These are phyloP conservation scores for Hericium erinaceus DNA, from an alignment of 768 basidiomycete genomes.

Conservation along the genomic window DNA sequence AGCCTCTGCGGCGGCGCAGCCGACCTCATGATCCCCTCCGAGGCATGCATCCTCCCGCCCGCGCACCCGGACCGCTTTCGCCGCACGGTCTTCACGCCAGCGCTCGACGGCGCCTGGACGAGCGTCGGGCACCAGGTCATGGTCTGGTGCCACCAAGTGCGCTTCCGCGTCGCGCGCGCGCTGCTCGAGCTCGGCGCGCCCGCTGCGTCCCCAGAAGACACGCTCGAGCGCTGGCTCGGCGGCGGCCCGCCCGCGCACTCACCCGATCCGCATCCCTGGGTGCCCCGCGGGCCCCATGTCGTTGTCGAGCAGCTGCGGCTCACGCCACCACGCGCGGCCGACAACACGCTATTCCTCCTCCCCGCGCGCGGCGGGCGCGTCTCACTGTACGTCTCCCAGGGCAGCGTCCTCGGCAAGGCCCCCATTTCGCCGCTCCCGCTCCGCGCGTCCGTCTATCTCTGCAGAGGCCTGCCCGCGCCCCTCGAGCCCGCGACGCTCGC, in stretches of 20 bases:
- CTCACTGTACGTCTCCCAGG: conserved; percentile 49
- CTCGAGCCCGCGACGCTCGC: too few species aligned
- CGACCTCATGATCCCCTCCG: conserved; percentile 88
- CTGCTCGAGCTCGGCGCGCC: conserved; percentile 56
- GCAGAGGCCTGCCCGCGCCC: conserved; percentile 17
- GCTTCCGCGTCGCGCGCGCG: conserved; percentile 77
- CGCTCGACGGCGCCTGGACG: conserved; percentile 87
- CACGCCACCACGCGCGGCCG: too few species aligned
- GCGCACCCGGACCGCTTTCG: conserved; percentile 26
- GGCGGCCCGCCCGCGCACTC: conserved; percentile 35
- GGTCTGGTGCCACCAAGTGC: conserved; percentile 98
- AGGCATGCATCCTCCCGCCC: conserved; percentile 58
- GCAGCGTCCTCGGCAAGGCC: conserved; percentile 39
- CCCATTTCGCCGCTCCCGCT: conserved; percentile 41
- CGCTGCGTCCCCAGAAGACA: conserved; percentile 19
- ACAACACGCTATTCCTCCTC: too few species aligned
- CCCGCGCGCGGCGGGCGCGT: too few species aligned
- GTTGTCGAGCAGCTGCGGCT: too few species aligned
- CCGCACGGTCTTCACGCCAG: conserved; percentile 73
- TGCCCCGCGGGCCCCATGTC: too few species aligned
- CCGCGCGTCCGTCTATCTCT: conserved; percentile 38
- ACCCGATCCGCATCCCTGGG: too few species aligned
- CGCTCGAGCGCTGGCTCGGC: conserved; percentile 61
- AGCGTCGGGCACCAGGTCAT: conserved; percentile 93
- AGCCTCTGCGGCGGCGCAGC: conserved; percentile 89